Percentiles rank a stretch among this genome's conserved stretches.
These are phyloP conservation scores for Phlebiopsis flavidoalba DNA, from an alignment of 768 basidiomycete species.

Conservation along the genomic window DNA sequence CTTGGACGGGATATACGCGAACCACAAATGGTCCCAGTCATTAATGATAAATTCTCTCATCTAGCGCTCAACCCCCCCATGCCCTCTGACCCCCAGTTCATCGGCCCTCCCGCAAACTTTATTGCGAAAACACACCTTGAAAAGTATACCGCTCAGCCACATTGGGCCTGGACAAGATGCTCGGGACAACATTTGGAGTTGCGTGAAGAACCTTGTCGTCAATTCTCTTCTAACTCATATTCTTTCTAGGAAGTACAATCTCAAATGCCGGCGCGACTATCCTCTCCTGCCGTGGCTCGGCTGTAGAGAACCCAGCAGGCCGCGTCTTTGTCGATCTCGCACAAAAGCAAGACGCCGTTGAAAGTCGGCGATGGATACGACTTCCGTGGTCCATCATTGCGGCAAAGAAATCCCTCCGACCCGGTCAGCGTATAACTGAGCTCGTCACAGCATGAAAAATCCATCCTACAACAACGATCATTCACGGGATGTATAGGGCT, in stretches of 20 bases:
- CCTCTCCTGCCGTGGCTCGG: conserved; percentile 74
- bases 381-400: conserved; percentile 74
- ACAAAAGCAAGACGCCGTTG: conserved; percentile 98
- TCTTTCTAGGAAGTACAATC: conserved; percentile 89
- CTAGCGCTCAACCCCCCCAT: conserved; percentile 2
- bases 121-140: conserved; percentile 98
- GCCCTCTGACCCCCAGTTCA: conserved; percentile 60
- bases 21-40: conserved; percentile 99
- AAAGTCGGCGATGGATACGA: conserved; percentile 78
- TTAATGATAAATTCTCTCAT: too few relatives aligned
- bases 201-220: conserved; percentile 26
- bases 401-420: conserved; percentile 85
- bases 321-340: conserved; percentile 97
- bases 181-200: conserved; percentile 97
- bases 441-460: conserved; percentile 94
- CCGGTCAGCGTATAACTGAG: conserved; percentile 85
- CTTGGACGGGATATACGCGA: conserved; percentile 93
- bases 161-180: conserved; percentile 93
- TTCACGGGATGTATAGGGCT: conserved; percentile 97
- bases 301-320: conserved; percentile 96
- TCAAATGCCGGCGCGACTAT: conserved; percentile 99
- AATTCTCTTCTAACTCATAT: conserved; percentile 8
- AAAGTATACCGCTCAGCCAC: conserved; percentile 95
- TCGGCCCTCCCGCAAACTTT: conserved; percentile 90
- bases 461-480: conserved; percentile 93